Conservation (phyloP, 2,329 filamentous ascomycete species). For the Exophiala alcalophila region DNA sequence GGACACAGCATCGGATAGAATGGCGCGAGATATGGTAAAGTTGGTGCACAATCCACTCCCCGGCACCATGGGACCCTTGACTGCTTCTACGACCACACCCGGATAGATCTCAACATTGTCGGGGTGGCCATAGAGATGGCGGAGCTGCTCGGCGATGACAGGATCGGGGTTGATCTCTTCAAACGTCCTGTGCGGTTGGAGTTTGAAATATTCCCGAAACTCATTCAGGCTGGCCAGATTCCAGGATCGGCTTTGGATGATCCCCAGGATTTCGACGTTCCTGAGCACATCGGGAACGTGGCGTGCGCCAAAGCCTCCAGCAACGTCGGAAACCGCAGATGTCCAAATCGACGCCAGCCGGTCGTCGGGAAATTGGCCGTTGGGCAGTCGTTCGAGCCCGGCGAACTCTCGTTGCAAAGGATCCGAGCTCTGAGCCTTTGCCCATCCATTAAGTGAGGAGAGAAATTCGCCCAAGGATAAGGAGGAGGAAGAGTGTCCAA, state of each 20-base stretch:
- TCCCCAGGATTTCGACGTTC: slow-evolving; percentile 61
- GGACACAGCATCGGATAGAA: slow-evolving; percentile 47
- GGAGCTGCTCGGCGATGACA: slow-evolving; percentile 44
- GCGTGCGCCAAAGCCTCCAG: slow-evolving; percentile 58
- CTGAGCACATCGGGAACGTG: slow-evolving; percentile 59
- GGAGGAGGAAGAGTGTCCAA: slow-evolving; percentile 40
- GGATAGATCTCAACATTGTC: slow-evolving; percentile 58
- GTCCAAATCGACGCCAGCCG: slow-evolving; percentile 58
- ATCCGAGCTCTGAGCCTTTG: slow-evolving; percentile 42
- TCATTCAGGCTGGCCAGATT: slow-evolving; percentile 60
- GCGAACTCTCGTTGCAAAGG: slow-evolving; percentile 51
- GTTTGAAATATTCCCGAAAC: slow-evolving; percentile 52
- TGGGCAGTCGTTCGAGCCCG: slow-evolving; percentile 45
- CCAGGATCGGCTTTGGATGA: slow-evolving; percentile 61
- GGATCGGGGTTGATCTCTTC: slow-evolving; percentile 54
- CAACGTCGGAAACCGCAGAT: slow-evolving; percentile 59
- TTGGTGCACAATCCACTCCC: slow-evolving; percentile 52
- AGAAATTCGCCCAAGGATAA: slow-evolving; percentile 41
- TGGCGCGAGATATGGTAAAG: slow-evolving; percentile 41
- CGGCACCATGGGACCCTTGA: slow-evolving; percentile 51
- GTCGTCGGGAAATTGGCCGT: slow-evolving; percentile 57
- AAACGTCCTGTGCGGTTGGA: slow-evolving; percentile 50
- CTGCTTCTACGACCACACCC: slow-evolving; percentile 55
- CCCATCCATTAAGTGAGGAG: slow-evolving; percentile 41
- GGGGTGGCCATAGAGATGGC: slow-evolving; percentile 50